These are phyloP conservation scores for Endocalyx cinctus DNA, from an alignment of 2,329 filamentous ascomycete genomes.

Conservation along the genomic window DNA sequence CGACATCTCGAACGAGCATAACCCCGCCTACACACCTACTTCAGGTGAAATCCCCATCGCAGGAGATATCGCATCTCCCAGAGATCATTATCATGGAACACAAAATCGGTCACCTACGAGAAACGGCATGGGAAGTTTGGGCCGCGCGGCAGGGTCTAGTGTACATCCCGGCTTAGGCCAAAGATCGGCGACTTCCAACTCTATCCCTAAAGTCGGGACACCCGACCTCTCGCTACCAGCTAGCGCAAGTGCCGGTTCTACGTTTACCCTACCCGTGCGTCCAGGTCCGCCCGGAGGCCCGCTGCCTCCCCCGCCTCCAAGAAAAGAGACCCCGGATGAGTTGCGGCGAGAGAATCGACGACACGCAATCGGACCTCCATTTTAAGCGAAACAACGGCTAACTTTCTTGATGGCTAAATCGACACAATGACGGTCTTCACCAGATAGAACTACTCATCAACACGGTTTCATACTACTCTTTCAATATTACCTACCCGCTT, in stretches of 20 bases:
- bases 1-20: slow-evolving; percentile 42
- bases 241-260: slow-evolving; percentile 42
- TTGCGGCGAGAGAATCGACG: slow-evolving; percentile 46
- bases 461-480: no score
- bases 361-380: no score
- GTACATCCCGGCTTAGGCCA: slow-evolving; percentile 50
- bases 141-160: slow-evolving; percentile 39
- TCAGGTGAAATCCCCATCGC: slow-evolving; percentile 69
- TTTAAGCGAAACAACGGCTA: no score
- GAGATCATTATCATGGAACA: slow-evolving; percentile 40
- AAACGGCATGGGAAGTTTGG: slow-evolving; percentile 41
- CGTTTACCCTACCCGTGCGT: slow-evolving; percentile 61
- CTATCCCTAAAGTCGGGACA: slow-evolving; percentile 44
- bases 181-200: slow-evolving; percentile 47
- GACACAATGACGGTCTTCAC: no score
- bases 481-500: no score
- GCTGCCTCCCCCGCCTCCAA: slow-evolving; percentile 56
- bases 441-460: no score
- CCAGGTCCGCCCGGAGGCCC: slow-evolving; percentile 55
- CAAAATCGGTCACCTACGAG: slow-evolving; percentile 49
- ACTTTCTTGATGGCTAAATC: no score
- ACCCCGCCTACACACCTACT: slow-evolving; percentile 55
- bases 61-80: slow-evolving; percentile 52
- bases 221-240: slow-evolving; percentile 29
- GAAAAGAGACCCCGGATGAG: slow-evolving; percentile 53